These are phyloP conservation scores for Phytophthora constricta DNA, from an alignment of 352 stramenopile species.

Conservation along the genomic window DNA sequence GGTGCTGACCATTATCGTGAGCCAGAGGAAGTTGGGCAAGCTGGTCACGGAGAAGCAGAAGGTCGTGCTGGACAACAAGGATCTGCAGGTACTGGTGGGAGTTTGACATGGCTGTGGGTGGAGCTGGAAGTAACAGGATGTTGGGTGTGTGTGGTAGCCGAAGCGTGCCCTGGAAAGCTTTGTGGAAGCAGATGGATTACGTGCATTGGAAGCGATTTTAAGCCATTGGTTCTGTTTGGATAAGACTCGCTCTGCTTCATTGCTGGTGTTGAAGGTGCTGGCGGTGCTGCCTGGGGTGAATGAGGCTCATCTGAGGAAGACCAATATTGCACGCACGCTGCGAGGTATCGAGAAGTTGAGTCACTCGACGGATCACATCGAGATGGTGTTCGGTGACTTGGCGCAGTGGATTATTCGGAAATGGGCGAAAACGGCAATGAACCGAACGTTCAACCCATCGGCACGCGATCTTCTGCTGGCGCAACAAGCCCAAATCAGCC, in stretches of 20 bases:
- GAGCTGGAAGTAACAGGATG: neutral
- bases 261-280: conserved; percentile 69
- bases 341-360: conserved; percentile 52
- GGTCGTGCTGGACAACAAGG: conserved; percentile 63
- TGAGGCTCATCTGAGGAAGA: conserved; percentile 54
- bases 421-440: conserved; percentile 59
- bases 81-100: conserved; percentile 46
- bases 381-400: conserved; percentile 55
- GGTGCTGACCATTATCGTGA: conserved; percentile 58
- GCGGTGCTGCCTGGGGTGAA: conserved; percentile 63
- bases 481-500: conserved; percentile 47
- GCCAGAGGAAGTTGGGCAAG: conserved; percentile 55
- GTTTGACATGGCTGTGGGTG: neutral
- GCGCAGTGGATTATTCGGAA: conserved; percentile 67
- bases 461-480: conserved; percentile 50
- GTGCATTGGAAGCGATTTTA: conserved; percentile 57
- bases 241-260: conserved; percentile 45
- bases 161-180: conserved; percentile 66
- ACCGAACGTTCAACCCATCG: conserved; percentile 46
- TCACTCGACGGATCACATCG: conserved; percentile 44
- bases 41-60: conserved; percentile 62
- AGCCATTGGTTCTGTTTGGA: conserved; percentile 58
- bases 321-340: conserved; percentile 65
- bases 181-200: conserved; percentile 66
- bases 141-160: conserved; percentile 23